Percentiles rank a stretch among this genome's conserved stretches.
phyloP scores from a whole-genome alignment of 2,329 filamentous ascomycete species.

The Graphiopsis chlorocephala region DNA sequence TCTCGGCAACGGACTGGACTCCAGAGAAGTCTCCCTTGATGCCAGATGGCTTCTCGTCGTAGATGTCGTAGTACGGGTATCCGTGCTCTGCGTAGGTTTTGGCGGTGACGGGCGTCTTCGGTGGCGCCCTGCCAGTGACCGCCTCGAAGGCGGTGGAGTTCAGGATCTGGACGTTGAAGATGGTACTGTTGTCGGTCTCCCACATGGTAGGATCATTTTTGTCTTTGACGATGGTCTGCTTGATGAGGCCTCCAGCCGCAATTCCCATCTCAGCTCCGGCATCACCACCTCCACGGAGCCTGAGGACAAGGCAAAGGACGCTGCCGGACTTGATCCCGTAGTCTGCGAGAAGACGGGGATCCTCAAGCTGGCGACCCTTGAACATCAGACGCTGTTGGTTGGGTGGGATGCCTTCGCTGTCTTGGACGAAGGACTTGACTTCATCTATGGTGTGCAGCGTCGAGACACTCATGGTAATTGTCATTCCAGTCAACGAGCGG shows the following conservation, averaged over 20 bases:
- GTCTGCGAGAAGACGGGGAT: slow-evolving; percentile 78
- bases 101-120: slow-evolving; percentile 36
- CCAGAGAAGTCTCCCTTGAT: slow-evolving; percentile 30
- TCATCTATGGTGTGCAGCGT: slow-evolving; percentile 82
- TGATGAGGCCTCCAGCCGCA: slow-evolving; percentile 42
- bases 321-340: slow-evolving; percentile 76
- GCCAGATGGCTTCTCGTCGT: slow-evolving; percentile 30
- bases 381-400: slow-evolving; percentile 99
- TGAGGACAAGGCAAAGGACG: slow-evolving; percentile 23
- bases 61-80: slow-evolving; percentile 39
- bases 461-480: slow-evolving; percentile 59
- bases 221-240: slow-evolving; percentile 40
- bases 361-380: slow-evolving; percentile 98
- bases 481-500: slow-evolving; percentile 71
- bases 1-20: slow-evolving; percentile 31
- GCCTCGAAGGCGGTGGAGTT: slow-evolving; percentile 36
- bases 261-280: slow-evolving; percentile 34
- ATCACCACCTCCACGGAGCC: slow-evolving; percentile 22
- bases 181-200: slow-evolving; percentile 30
- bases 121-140: slow-evolving; percentile 38
- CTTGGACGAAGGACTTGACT: slow-evolving; percentile 85
- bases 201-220: slow-evolving; percentile 27
- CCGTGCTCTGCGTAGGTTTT: slow-evolving; percentile 34
- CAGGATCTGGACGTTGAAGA: slow-evolving; percentile 43
- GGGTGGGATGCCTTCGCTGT: slow-evolving; percentile 97